Evolutionary conservation across 1,139 yeast genomes (phyloP), one percentile per base, ranked within the genome.

Genomic region (Yamadazyma conglobata): DNA sequence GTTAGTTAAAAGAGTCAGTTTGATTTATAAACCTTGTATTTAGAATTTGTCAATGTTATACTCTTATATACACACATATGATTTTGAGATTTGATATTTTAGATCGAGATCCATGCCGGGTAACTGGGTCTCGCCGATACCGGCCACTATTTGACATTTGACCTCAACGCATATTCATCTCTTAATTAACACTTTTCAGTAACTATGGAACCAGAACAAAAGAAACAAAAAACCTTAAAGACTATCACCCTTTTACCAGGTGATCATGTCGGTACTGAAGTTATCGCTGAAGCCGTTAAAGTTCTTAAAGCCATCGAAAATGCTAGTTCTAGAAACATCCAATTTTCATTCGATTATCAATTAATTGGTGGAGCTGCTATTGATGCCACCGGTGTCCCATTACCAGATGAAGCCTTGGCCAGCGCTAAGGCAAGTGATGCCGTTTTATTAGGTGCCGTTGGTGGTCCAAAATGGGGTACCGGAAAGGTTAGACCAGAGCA

Each of bases 401-500:
- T 91, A 44, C 87, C 96, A n/a, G 95, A 82, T 40, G 93, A 72
- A 33, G 73, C 96, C 3, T 71, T 91, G 31, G 84, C 68, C 30
- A 87, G 95, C n/a, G 77, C 97, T 28, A 88, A 85, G 60, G 63
- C 64, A 27, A 83, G 97, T 2, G 95, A 91, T 55, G 98, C 98
- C 21, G 95, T 91, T 12, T 67, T 91, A 42, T 71, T 91, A 37
- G 98, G 98, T 42, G 96, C 98, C 5, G 98, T 91, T 16, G 98
- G 98, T 42, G 98, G 98, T 17, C 98, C 98, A 38, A 91, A 91
- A 63, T 91, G 98, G 98, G 93, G 94, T 20, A 85, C 96, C 21
- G 96, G 91, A 18, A 52, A 73, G 10, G 96, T 91, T 30, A 80
- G 98, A 64, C 98, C 98, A 30, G 98, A 91, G 61, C 97, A 87